phyloP scores from a whole-genome alignment of 805 yeast species.

The Barnettozyma populi region DNA sequence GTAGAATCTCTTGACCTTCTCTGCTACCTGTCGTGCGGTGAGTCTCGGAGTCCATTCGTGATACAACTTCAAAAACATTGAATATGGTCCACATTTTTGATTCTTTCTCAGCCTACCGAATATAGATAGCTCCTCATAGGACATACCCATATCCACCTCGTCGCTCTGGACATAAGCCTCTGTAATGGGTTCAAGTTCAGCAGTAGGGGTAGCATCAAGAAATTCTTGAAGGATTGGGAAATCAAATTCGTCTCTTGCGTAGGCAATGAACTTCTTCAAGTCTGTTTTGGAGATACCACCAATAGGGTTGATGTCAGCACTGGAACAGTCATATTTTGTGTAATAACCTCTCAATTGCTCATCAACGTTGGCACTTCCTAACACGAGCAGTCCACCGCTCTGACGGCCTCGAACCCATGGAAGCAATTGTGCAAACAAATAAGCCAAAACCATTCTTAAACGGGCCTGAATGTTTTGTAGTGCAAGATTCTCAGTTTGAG shows the following conservation, averaged over 20 bases:
- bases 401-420: constrained; percentile 87
- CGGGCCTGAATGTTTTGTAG: constrained; percentile 96
- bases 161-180: constrained; percentile 90
- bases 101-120: constrained; percentile 91
- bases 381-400: constrained; percentile 72
- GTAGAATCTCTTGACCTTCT: constrained; percentile 87
- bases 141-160: constrained; percentile 97
- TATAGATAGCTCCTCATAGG: constrained; percentile 86
- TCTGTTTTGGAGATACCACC: constrained; percentile 98
- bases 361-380: constrained; percentile 96
- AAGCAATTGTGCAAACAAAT: constrained; percentile 85
- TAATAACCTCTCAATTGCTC: constrained; percentile 93
- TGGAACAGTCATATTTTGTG: constrained; percentile 95
- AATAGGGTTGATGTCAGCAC: constrained; percentile 96
- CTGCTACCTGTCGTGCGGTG: constrained; percentile 81
- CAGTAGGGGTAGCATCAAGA: constrained; percentile 91
- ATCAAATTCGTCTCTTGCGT: constrained; percentile 64
- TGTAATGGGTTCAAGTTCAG: constrained; percentile 96
- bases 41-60: constrained; percentile 90
- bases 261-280: constrained; percentile 75
- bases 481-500: constrained; percentile 86
- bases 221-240: constrained; percentile 76
- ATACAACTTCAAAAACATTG: constrained; percentile 83
- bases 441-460: constrained; percentile 88
- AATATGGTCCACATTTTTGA: constrained; percentile 93